These are phyloP conservation scores for Citrus maxima DNA, from an alignment of 345 rosid species.

Conservation along the genomic window DNA sequence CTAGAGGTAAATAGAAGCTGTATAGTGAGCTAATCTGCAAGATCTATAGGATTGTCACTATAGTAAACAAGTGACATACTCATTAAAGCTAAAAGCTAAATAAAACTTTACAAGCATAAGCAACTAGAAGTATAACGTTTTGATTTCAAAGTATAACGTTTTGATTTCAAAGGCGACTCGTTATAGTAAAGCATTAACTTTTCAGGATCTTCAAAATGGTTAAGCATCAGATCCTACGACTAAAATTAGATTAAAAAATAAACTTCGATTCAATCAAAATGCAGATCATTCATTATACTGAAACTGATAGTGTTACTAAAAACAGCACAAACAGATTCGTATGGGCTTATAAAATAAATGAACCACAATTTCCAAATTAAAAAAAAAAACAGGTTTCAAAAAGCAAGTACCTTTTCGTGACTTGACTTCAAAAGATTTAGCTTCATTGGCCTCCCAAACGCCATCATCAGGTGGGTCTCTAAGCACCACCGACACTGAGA, in stretches of 20 bases:
- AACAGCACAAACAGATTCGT: neutral
- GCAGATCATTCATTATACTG: neutral
- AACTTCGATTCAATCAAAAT: neutral
- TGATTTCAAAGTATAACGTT: too few relatives aligned
- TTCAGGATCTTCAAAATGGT: neutral
- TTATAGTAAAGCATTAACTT: neutral
- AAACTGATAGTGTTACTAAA: neutral
- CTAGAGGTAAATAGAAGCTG: neutral
- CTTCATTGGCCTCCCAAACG: conserved; percentile 23
- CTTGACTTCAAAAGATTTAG: conserved; percentile 1
- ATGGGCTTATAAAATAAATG: neutral
- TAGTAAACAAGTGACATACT: neutral
- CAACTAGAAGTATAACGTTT: too few relatives aligned
- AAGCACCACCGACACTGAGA: conserved; percentile 43
- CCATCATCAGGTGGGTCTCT: conserved; percentile 41
- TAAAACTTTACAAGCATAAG: too few relatives aligned
- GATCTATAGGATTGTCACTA: neutral
- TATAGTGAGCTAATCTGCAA: neutral
- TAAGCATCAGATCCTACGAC: neutral
- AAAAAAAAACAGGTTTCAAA: neutral
- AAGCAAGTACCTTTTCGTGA: conserved; percentile 27
- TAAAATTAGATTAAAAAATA: neutral
- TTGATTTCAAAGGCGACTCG: too few relatives aligned
- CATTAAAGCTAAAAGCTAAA: too few relatives aligned
- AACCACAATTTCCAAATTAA: neutral